phyloP scores from a whole-genome alignment of 2,329 filamentous ascomycete species.

The Xylariaceae sp. region DNA sequence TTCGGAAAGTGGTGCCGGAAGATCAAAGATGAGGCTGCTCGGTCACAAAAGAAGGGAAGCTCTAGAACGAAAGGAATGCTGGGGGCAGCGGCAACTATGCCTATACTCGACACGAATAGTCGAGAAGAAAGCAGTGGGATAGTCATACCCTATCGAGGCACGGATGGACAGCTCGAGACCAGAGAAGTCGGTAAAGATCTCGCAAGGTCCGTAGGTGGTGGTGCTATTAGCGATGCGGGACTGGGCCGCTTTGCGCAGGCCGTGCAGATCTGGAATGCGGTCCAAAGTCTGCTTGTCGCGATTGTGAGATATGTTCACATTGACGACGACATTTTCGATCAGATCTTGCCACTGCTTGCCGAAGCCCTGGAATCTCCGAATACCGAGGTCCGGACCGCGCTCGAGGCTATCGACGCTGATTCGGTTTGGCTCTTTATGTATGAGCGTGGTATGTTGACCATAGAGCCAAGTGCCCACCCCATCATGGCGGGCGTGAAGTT shows the following conservation, averaged over 20 bases:
- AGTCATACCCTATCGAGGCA: conserved; percentile 28
- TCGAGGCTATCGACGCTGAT: conserved; percentile 65
- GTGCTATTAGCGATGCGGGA: conserved; percentile 27
- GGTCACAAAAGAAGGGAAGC: conserved; percentile 11
- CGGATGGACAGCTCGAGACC: conserved; percentile 22
- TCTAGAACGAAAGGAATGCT: conserved; percentile 7
- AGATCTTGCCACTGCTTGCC: conserved; percentile 59
- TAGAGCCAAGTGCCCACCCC: conserved; percentile 34
- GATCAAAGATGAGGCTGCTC: conserved; percentile 38
- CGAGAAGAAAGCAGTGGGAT: conserved; percentile 18
- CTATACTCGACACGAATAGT: conserved; percentile 4
- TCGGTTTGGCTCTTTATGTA: conserved; percentile 67
- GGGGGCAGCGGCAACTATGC: not conserved
- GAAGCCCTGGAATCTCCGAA: conserved; percentile 41
- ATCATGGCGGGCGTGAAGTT: conserved; percentile 41
- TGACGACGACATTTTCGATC: conserved; percentile 66
- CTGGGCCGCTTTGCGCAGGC: conserved; percentile 57
- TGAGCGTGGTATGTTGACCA: conserved; percentile 38
- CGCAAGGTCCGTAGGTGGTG: conserved; percentile 8
- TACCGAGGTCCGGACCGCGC: conserved; percentile 46
- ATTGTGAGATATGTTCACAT: conserved; percentile 59
- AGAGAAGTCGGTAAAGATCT: conserved; percentile 15
- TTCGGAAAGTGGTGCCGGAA: conserved; percentile 46
- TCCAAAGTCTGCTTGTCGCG: conserved; percentile 52
- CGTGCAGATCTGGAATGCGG: conserved; percentile 59